Evolutionary conservation across 2,329 filamentous ascomycete genomes (phyloP).

Genomic region (Aspergillus arachidicola): DNA sequence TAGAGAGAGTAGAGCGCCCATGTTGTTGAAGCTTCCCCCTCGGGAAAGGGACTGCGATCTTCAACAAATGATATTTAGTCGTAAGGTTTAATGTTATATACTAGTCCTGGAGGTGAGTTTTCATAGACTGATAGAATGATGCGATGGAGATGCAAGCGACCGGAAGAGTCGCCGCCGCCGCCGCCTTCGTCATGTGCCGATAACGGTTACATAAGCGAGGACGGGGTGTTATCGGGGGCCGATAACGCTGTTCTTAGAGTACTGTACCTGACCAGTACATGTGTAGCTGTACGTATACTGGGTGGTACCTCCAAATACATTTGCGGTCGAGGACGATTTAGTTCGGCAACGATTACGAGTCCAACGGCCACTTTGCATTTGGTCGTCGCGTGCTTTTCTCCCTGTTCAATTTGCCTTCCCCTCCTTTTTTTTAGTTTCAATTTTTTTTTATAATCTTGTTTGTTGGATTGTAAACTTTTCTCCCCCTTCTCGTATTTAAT

Average conservation of each 20-base stretch:
- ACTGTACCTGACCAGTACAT: neutral
- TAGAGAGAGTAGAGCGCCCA: conserved; percentile 90
- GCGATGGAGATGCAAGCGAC: conserved; percentile 13
- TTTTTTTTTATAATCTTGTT: neutral
- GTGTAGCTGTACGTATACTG: neutral
- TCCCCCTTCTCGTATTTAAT: neutral
- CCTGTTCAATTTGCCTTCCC: neutral
- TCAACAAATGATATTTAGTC: neutral
- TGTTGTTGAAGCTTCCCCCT: conserved; percentile 43
- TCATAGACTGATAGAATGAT: neutral
- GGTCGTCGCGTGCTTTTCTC: conserved; percentile 4
- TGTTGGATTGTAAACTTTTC: neutral
- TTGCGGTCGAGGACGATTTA: neutral
- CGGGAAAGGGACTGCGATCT: neutral
- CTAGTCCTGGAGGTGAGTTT: neutral
- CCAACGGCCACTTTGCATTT: conserved; percentile 11
- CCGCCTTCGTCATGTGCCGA: conserved; percentile 24
- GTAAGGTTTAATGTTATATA: neutral
- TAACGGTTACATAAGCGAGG: conserved; percentile 5
- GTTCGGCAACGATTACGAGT: conserved; percentile 2
- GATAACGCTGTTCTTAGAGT: neutral
- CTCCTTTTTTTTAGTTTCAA: neutral
- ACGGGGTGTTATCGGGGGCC: neutral
- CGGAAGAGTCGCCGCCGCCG: conserved; percentile 14
- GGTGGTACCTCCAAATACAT: neutral